Evolutionary conservation across 2,329 filamentous ascomycete species (phyloP).

Genomic region (Lecanosticta acicola): DNA sequence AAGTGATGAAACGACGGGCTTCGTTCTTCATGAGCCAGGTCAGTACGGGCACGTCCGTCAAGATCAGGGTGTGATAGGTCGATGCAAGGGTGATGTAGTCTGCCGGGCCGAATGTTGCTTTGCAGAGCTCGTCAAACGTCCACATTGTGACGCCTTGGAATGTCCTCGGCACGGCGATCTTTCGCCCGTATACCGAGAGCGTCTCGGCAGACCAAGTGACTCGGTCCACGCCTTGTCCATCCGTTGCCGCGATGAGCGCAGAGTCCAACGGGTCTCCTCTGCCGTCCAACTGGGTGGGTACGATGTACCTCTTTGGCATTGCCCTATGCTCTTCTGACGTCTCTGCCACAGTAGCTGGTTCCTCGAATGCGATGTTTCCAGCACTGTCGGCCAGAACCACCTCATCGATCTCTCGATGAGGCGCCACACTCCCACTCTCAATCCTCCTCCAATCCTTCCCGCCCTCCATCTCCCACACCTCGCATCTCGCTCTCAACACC

Average conservation of each 20-base stretch:
- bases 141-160: conserved; percentile 56
- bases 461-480: conserved; percentile 79
- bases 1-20: conserved; percentile 62
- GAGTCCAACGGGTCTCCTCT: conserved; percentile 8
- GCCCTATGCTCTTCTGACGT: conserved; percentile 2
- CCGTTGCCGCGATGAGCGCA: conserved; percentile 18
- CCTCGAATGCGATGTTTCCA: conserved; percentile 3
- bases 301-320: conserved; percentile 19
- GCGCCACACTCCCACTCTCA: conserved; percentile 39
- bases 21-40: conserved; percentile 69
- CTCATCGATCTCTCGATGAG: conserved; percentile 15
- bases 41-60: conserved; percentile 64
- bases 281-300: conserved; percentile 2
- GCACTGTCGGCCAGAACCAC: conserved; percentile 17
- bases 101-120: conserved; percentile 62
- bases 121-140: conserved; percentile 64
- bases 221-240: conserved; percentile 6
- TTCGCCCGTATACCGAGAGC: conserved; percentile 58
- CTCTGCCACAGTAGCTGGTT: background rate
- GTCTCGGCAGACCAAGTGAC: conserved; percentile 41
- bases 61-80: conserved; percentile 70
- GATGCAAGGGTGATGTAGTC: conserved; percentile 80
- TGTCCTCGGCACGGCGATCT: conserved; percentile 54
- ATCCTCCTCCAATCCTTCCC: conserved; percentile 62
- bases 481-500: conserved; percentile 69